phyloP scores from a whole-genome alignment of 805 yeast genomes.

The Candida alai region DNA sequence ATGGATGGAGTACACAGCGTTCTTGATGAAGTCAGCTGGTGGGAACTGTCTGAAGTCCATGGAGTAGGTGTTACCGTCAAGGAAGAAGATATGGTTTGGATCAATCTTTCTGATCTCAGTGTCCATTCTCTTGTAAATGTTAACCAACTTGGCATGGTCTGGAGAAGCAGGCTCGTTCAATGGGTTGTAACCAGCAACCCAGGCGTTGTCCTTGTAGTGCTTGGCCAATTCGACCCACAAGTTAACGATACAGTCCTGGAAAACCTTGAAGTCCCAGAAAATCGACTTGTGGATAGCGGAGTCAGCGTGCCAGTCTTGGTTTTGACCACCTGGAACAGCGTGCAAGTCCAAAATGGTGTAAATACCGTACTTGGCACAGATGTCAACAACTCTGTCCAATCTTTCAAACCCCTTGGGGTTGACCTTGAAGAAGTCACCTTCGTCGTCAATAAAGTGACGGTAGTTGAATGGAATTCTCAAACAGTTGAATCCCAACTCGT shows the following conservation, averaged over 20 bases:
- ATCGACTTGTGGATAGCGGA: conserved; percentile 43
- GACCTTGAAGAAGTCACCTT: conserved; percentile 40
- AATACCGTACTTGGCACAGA: conserved; percentile 44
- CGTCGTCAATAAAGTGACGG: conserved; percentile 45
- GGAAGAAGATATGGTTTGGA: conserved; percentile 45
- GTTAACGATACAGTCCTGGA: conserved; percentile 44
- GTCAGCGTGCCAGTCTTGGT: conserved; percentile 54
- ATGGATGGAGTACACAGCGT: conserved; percentile 49
- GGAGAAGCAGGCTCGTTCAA: conserved; percentile 50
- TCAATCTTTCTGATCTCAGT: conserved; percentile 41
- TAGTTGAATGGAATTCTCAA: conserved; percentile 51
- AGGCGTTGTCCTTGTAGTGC: conserved; percentile 43
- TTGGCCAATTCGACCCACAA: conserved; percentile 45
- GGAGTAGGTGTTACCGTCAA: conserved; percentile 51
- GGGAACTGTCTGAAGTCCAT: conserved; percentile 49
- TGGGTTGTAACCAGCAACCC: conserved; percentile 55
- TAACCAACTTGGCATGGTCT: conserved; percentile 37
- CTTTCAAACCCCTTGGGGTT: conserved; percentile 43
- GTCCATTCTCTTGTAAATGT: conserved; percentile 37
- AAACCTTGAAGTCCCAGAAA: conserved; percentile 47
- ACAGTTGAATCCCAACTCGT: conserved; percentile 41
- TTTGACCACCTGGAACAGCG: conserved; percentile 51
- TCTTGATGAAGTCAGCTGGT: conserved; percentile 33
- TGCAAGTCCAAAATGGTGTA: conserved; percentile 49
- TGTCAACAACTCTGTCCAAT: conserved; percentile 40